Evolutionary conservation across 306 rosid species (phyloP).

Genomic region (Prunus padus): DNA sequence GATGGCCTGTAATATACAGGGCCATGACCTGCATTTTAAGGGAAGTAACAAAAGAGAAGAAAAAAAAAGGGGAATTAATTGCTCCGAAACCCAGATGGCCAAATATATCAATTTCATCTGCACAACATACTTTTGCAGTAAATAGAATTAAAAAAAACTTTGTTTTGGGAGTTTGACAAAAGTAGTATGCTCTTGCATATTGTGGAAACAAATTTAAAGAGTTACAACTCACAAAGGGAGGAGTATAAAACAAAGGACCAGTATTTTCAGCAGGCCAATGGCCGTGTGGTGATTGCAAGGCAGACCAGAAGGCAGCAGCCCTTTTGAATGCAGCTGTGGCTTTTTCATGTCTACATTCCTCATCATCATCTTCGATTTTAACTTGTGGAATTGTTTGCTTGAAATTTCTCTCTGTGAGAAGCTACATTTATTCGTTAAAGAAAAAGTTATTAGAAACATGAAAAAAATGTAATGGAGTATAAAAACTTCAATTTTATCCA

Average conservation of each 20-base stretch:
- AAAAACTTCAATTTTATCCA: background rate
- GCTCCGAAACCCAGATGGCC: background rate
- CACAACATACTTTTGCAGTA: background rate
- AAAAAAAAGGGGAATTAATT: background rate
- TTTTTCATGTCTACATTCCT: constrained; percentile 28
- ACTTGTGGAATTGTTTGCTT: constrained; percentile 41
- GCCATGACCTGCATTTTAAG: constrained; percentile 48
- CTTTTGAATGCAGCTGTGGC: constrained; percentile 38
- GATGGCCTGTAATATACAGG: constrained; percentile 58
- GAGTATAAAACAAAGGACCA: constrained; percentile 59
- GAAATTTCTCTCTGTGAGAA: constrained; percentile 50
- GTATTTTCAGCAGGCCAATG: constrained; percentile 86
- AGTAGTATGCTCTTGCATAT: background rate
- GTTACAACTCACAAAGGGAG: constrained; percentile 53
- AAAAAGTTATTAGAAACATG: background rate
- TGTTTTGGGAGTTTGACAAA: background rate
- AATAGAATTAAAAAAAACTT: background rate
- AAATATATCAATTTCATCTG: background rate
- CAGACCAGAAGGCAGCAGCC: constrained; percentile 40
- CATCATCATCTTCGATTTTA: constrained; percentile 47
- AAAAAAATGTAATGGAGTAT: no score
- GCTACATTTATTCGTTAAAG: constrained; percentile 21
- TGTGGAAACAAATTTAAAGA: background rate
- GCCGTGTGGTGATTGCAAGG: constrained; percentile 65
- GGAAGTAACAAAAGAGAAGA: no score